Percentiles rank a stretch among this genome's conserved stretches.
These are phyloP conservation scores for Trypanosomatidae sp. DNA, from an alignment of 208 protist genomes.

Conservation along the genomic window DNA sequence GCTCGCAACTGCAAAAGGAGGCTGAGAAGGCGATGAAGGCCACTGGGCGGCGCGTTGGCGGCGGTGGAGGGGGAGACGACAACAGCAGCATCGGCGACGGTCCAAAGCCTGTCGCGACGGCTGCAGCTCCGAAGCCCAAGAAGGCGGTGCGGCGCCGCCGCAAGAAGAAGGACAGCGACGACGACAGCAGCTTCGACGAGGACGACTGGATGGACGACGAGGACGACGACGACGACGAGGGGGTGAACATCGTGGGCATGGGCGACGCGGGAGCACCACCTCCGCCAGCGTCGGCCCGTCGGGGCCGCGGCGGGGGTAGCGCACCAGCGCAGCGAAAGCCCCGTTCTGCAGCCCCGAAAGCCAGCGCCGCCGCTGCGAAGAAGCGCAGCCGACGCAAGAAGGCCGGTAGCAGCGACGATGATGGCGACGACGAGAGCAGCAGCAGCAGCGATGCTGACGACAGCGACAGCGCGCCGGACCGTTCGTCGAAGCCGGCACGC, in stretches of 20 bases:
- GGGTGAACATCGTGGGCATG: conserved; percentile 34
- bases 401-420: conserved; percentile 26
- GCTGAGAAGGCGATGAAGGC: conserved; percentile 49
- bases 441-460: neutral
- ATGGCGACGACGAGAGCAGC: neutral
- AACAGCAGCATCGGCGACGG: conserved; percentile 11
- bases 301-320: neutral
- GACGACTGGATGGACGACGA: conserved; percentile 36
- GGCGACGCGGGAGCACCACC: conserved; percentile 33
- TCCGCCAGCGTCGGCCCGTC: too few species aligned
- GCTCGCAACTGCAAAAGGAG: conserved; percentile 63
- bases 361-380: conserved; percentile 1
- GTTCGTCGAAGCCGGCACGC: conserved; percentile 15
- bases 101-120: neutral
- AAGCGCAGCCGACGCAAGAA: conserved; percentile 19
- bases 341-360: conserved; percentile 17
- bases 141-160: conserved; percentile 27
- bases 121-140: conserved; percentile 33
- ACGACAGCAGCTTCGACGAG: conserved; percentile 30
- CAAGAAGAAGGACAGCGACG: conserved; percentile 59
- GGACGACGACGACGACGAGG: conserved; percentile 31
- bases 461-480: too few species aligned
- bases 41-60: conserved; percentile 7
- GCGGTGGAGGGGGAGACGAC: conserved; percentile 1
- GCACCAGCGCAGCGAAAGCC: conserved; percentile 3